phyloP scores from a whole-genome alignment of 1,284 basidiomycete species.

The Naganishia sp. region DNA sequence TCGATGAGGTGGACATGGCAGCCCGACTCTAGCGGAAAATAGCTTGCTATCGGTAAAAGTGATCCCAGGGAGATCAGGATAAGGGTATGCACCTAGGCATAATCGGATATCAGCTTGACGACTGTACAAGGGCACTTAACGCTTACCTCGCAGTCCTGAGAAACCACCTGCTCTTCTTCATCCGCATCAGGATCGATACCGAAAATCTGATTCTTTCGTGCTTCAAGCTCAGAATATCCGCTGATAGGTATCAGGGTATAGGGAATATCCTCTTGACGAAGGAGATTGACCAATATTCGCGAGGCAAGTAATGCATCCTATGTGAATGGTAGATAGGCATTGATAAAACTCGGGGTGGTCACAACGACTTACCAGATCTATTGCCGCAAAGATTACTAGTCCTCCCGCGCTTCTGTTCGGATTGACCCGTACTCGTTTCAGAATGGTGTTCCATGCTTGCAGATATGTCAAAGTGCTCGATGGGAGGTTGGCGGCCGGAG shows the following conservation, averaged over 20 bases:
- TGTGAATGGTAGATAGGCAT: neutral
- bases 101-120: neutral
- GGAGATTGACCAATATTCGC: conserved; percentile 80
- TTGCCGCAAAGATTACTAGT: conserved; percentile 51
- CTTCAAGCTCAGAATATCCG: conserved; percentile 73
- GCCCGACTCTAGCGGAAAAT: conserved; percentile 51
- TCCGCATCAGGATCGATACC: conserved; percentile 39
- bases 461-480: conserved; percentile 60
- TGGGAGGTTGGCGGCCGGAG: conserved; percentile 47
- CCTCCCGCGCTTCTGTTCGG: neutral
- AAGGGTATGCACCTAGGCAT: conserved; percentile 78
- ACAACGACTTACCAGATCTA: conserved; percentile 42
- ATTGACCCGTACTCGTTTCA: conserved; percentile 60
- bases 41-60: conserved; percentile 74
- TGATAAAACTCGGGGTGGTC: too few species aligned
- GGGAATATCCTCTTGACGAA: conserved; percentile 91
- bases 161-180: conserved; percentile 29
- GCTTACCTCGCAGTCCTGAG: conserved; percentile 24
- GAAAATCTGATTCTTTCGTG: conserved; percentile 64
- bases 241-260: conserved; percentile 90
- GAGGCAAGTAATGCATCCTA: conserved; percentile 48
- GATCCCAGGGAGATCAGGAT: conserved; percentile 92
- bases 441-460: conserved; percentile 76
- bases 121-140: neutral
- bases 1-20: conserved; percentile 89